Evolutionary conservation across 108 stramenopile species (phyloP), one percentile per base, ranked within the genome.

Genomic region (Fragilaria crotonensis): DNA sequence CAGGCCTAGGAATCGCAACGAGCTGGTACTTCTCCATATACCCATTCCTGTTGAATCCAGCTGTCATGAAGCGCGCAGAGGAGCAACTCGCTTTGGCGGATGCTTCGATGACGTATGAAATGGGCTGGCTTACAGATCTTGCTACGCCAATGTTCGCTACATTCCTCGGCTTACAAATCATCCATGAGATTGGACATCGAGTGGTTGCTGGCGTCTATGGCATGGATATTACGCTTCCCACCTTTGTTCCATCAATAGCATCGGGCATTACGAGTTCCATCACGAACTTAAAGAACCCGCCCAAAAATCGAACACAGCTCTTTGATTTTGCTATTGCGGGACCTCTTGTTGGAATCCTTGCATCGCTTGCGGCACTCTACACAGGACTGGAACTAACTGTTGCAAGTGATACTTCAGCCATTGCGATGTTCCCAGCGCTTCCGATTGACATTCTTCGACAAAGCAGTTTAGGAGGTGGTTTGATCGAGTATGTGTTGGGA

Each of bases 1-100:
- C 84, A 9, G 70, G 70, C 41, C 33, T 86, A 2, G 86, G 81
- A 28, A 54, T 91, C 25, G 84, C 76, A 23, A 84, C 86, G 5
- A 64, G 74, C 0, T 87, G 86, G 86, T 91, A 87, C 58, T 63
- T 80, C 3, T 81, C 84, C 4, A 67, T 91, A n/a, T 87, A 84
- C 56, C 90, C 90, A 4, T 87, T 85, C 47, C 47, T 91, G n/a
- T 55, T 83, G 5, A 91, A 91, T 57, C 56, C 76, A n/a, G 72
- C 63, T 22, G 25, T 87, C 1, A 46, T 81, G 52, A 78, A 79
- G 30, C 64, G 74, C 25, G 73, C 83, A 25, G 80, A 78, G 17
- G 84, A 87, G 31, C 73, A 82, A 4, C 58, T 91, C 65, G 70
- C 75, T 5, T 63, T 87, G 32, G 75, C 78, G 30, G 86, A 87